Evolutionary conservation across 1,139 yeast species (phyloP).

Genomic region (Blastobotrys buckinghamii): DNA sequence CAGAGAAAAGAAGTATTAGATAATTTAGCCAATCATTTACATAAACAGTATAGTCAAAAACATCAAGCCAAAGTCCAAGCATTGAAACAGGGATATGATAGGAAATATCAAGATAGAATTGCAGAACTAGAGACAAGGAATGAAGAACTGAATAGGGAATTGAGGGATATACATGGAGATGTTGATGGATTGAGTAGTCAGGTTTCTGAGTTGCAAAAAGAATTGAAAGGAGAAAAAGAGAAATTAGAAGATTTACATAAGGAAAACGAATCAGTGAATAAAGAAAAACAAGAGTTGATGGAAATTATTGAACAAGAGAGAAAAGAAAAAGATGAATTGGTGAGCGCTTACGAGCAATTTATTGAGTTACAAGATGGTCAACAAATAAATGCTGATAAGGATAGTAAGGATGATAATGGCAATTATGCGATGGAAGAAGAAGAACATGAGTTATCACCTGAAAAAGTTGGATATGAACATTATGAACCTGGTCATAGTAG

Average conservation of each 20-base stretch:
- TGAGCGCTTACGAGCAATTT: conserved; percentile 9
- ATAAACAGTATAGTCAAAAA: conserved; percentile 61
- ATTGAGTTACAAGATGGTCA: neutral
- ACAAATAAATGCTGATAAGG: neutral
- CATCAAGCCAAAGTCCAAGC: conserved; percentile 60
- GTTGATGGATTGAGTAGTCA: conserved; percentile 3
- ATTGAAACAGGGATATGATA: conserved; percentile 47
- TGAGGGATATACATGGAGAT: neutral
- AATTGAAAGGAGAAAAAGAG: neutral
- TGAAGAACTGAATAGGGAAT: conserved; percentile 13
- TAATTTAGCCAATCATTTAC: conserved; percentile 58
- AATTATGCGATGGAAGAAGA: neutral
- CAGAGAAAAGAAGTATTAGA: conserved; percentile 42
- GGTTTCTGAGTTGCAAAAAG: neutral
- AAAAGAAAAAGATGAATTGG: conserved; percentile 8
- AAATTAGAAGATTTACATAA: no score
- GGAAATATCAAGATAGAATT: conserved; percentile 42
- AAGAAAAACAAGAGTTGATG: conserved; percentile 4
- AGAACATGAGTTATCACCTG: neutral
- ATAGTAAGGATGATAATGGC: neutral
- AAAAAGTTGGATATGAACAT: neutral
- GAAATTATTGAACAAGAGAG: conserved; percentile 3
- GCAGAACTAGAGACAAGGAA: conserved; percentile 41
- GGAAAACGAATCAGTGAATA: no score
- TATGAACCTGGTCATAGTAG: no score